These are phyloP conservation scores for Capronia americana DNA, from an alignment of 2,329 filamentous ascomycete genomes.

Conservation along the genomic window DNA sequence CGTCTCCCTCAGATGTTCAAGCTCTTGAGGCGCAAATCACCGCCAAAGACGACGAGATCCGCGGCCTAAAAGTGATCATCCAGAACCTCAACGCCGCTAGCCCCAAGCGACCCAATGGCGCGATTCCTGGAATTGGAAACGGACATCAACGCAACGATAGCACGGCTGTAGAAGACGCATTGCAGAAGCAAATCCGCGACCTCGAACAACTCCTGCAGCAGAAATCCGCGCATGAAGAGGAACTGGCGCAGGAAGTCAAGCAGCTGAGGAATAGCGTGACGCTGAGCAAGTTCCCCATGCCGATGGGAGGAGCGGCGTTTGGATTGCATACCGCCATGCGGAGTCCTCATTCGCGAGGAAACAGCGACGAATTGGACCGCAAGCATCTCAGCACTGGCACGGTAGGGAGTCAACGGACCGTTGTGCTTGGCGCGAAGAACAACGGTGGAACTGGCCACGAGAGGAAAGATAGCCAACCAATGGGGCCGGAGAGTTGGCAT, in stretches of 20 bases:
- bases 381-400: slow-evolving; percentile 36
- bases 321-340: slow-evolving; percentile 34
- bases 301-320: slow-evolving; percentile 31
- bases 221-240: slow-evolving; percentile 77
- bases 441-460: slow-evolving; percentile 11
- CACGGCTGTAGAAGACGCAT: slow-evolving; percentile 55
- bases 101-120: slow-evolving; percentile 40
- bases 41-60: slow-evolving; percentile 95
- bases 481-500: slow-evolving; percentile 21
- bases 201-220: slow-evolving; percentile 74
- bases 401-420: slow-evolving; percentile 34
- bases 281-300: slow-evolving; percentile 36
- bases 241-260: slow-evolving; percentile 83
- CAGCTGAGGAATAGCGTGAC: slow-evolving; percentile 58
- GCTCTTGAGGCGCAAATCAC: slow-evolving; percentile 62
- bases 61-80: slow-evolving; percentile 96
- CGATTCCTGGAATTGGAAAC: slow-evolving; percentile 34
- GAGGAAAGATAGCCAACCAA: slow-evolving; percentile 19
- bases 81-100: slow-evolving; percentile 78
- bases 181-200: slow-evolving; percentile 82
- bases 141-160: slow-evolving; percentile 27
- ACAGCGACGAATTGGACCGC: slow-evolving; percentile 33
- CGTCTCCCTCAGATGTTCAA: slow-evolving; percentile 39
- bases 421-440: slow-evolving; percentile 30
- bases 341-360: slow-evolving; percentile 48